phyloP scores from a whole-genome alignment of 352 stramenopile genomes.

The Blastocystis sp. region DNA sequence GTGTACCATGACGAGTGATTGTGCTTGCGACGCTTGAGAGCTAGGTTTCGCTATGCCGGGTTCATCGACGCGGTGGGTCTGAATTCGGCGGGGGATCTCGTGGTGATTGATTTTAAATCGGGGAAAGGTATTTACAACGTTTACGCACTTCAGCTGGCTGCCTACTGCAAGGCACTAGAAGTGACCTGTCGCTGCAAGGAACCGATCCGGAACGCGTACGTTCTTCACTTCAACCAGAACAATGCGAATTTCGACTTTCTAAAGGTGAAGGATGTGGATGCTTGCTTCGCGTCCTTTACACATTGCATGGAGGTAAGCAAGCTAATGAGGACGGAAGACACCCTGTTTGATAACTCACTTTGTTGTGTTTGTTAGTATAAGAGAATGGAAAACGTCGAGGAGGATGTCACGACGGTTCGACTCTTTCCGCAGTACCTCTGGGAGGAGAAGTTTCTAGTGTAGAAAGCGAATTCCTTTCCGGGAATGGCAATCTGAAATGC shows the following conservation, averaged over 20 bases:
- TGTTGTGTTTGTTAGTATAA: conserved; percentile 40
- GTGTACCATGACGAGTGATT: neutral
- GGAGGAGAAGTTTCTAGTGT: neutral
- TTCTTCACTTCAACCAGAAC: neutral
- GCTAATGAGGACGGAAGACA: neutral
- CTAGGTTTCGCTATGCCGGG: neutral
- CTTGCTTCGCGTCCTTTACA: neutral
- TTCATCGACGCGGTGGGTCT: conserved; percentile 25
- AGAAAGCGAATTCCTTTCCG: neutral
- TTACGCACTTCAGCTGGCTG: conserved; percentile 33
- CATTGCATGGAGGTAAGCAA: conserved; percentile 15
- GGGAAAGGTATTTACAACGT: conserved; percentile 10
- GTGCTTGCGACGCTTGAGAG: neutral
- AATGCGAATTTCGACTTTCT: conserved; percentile 19
- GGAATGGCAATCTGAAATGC: neutral
- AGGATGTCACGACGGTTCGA: neutral
- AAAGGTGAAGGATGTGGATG: neutral
- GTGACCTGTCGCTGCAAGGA: neutral
- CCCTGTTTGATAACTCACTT: neutral
- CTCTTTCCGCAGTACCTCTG: neutral
- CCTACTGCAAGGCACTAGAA: conserved; percentile 49
- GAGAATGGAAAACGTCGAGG: neutral
- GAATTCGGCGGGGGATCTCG: neutral
- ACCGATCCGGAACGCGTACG: neutral
- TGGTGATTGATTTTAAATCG: conserved; percentile 42